Evolutionary conservation across 352 stramenopile genomes (phyloP), one percentile per base, ranked within the genome.

Genomic region (Globisporangium echinulatum): DNA sequence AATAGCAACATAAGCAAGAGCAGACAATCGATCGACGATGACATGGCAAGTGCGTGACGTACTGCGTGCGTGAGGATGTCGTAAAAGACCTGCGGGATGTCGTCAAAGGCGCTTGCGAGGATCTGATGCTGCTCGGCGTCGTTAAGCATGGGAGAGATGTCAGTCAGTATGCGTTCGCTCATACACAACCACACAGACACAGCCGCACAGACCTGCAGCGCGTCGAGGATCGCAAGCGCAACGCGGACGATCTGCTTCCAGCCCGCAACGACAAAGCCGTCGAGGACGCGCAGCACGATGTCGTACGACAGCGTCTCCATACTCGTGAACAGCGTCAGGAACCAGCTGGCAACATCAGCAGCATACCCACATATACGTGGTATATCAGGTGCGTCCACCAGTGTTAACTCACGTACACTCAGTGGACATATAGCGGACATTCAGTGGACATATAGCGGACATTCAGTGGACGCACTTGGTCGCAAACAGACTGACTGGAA

Each of bases 271-370:
- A 87, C 44, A 56, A 92, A 90, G 0, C 76, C 74, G 49, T 90
- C 80, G 6, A 88, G 74, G 11, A 86, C 73, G 14, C 74, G 76
- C 13, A 90, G 58, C n/a, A 79, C 63, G 42, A 79, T 67, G 42
- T 86, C 76, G 58, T 83, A 80, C 13, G 72, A 75, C 3, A 92
- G 69, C 14, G 73, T 74, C 42, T 92, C 82, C 77, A 89, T 86
- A 59, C 81, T 92, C 40, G 72, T 77, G 49, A 90, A 90, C 14
- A 92, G 74, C 36, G 82, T 90, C 78, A 92, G 86, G 68, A 92
- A 88, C 82, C 82, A 92, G 42, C 79, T 92, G 7, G n/a, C n/a
- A 13, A 52, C 33, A 47, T 4, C 7, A 52, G 2, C 4, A 25
- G 68, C 10, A 49, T 36, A 40, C 37, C 54, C 0, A 10, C 19